A percentile compares a stretch with the other conserved stretches of the same genome.
These are phyloP conservation scores for Alternaria sp. DNA, from an alignment of 2,329 filamentous ascomycete genomes.

Conservation along the genomic window DNA sequence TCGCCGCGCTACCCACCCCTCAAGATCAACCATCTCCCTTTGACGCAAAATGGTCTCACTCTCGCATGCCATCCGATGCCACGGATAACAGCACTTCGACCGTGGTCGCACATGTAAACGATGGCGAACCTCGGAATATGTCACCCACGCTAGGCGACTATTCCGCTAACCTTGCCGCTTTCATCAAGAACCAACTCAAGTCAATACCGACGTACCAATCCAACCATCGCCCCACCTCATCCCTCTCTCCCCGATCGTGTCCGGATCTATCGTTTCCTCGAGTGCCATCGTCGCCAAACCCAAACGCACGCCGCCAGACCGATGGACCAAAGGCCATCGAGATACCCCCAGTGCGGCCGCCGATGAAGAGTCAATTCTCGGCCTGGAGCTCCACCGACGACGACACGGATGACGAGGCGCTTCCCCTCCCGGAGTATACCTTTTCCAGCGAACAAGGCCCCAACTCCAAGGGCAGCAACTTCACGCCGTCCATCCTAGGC, in stretches of 20 bases:
- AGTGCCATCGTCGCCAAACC: slow-evolving; percentile 30
- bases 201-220: slow-evolving; percentile 43
- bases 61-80: slow-evolving; percentile 36
- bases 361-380: slow-evolving; percentile 44
- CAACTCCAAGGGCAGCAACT: slow-evolving; percentile 23
- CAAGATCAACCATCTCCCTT: slow-evolving; percentile 17
- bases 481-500: slow-evolving; percentile 38
- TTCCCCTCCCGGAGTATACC: slow-evolving; percentile 21
- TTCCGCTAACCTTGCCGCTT: slow-evolving; percentile 45
- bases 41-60: slow-evolving; percentile 22
- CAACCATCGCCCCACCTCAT: slow-evolving; percentile 19
- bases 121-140: slow-evolving; percentile 7
- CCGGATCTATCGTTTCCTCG: slow-evolving; percentile 36
- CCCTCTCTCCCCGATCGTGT: slow-evolving; percentile 39
- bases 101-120: slow-evolving; percentile 22
- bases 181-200: slow-evolving; percentile 43
- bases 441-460: background rate
- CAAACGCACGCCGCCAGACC: slow-evolving; percentile 16
- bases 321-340: slow-evolving; percentile 34
- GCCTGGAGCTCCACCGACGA: slow-evolving; percentile 48
- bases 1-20: slow-evolving; percentile 13
- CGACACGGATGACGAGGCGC: slow-evolving; percentile 35
- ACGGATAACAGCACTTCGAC: slow-evolving; percentile 42
- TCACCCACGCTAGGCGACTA: slow-evolving; percentile 36
- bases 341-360: slow-evolving; percentile 42